A percentile compares a stretch with the other conserved stretches of the same genome.
Conservation (phyloP, 2,329 filamentous ascomycete species). For the Phyllosticta citribraziliensis region DNA sequence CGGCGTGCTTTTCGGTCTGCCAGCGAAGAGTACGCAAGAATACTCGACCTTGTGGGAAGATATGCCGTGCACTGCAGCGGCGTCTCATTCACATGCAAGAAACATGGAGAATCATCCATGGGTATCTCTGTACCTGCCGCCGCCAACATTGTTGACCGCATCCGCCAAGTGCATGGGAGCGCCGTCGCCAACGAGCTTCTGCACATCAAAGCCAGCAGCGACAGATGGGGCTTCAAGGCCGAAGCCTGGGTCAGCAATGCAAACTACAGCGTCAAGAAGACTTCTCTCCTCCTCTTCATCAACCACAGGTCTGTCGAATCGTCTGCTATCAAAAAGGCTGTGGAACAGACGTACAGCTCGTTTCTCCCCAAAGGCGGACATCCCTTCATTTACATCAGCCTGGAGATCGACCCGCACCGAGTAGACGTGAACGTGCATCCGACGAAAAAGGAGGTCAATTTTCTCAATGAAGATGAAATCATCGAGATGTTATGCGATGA, state of each 20-base stretch:
- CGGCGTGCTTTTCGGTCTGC: conserved; percentile 81
- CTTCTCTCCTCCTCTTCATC: conserved; percentile 82
- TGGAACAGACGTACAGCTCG: conserved; percentile 79
- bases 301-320: conserved; percentile 94
- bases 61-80: conserved; percentile 86
- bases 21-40: conserved; percentile 95
- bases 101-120: conserved; percentile 77
- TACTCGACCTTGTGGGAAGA: conserved; percentile 84
- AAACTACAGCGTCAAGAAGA: conserved; percentile 89
- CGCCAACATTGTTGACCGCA: conserved; percentile 67
- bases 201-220: conserved; percentile 60
- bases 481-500: conserved; percentile 75
- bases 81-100: conserved; percentile 96
- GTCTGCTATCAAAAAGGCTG: conserved; percentile 70
- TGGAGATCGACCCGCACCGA: conserved; percentile 83
- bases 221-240: conserved; percentile 74
- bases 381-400: conserved; percentile 83
- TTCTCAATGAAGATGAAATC: conserved; percentile 95
- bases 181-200: conserved; percentile 82
- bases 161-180: conserved; percentile 81
- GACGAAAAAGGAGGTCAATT: conserved; percentile 93
- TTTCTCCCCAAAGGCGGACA: conserved; percentile 92
- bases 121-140: conserved; percentile 69
- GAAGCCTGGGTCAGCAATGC: conserved; percentile 80
- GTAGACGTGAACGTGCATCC: conserved; percentile 98